These are phyloP conservation scores for Ascoidea asiatica DNA, from an alignment of 805 yeast genomes.

Conservation along the genomic window DNA sequence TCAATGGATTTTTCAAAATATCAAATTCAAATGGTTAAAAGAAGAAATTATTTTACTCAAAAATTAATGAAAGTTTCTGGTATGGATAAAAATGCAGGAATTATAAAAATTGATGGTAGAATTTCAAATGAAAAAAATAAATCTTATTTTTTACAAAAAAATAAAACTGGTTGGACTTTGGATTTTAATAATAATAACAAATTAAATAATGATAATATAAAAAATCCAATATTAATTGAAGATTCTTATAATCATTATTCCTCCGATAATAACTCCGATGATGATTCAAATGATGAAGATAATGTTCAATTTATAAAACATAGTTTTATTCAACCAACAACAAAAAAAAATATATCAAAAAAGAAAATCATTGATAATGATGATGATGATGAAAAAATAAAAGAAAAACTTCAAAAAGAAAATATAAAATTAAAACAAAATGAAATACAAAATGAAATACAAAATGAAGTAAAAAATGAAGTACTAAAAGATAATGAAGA, in stretches of 20 bases:
- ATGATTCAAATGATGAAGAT: constrained; percentile 13
- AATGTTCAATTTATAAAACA: no score
- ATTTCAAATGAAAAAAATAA: constrained; percentile 76
- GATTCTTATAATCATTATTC: no score
- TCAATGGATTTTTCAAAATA: constrained; percentile 84
- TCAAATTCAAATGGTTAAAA: constrained; percentile 86
- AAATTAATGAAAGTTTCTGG: constrained; percentile 74
- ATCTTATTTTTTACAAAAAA: constrained; percentile 61
- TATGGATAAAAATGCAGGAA: constrained; percentile 31
- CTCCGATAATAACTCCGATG: no score
- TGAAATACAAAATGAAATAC: constrained; percentile 1
- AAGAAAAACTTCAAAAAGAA: no score
- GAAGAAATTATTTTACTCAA: constrained; percentile 84
- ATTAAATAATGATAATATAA: no score
- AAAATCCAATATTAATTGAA: no score
- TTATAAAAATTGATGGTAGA: constrained; percentile 29
- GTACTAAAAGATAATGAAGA: constrained; percentile 9
- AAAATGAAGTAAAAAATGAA: constrained; percentile 6
- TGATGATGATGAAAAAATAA: constrained; percentile 21
- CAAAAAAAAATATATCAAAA: no score
- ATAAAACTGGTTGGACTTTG: constrained; percentile 75
- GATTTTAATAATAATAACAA: constrained; percentile 38
- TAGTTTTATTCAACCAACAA: no score
- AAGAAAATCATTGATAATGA: constrained; percentile 25
- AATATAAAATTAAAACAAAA: constrained; percentile 1